Base-by-base conservation (phyloP, 192 early-diverging fungal species). In the Entrophospora sp. region DNA sequence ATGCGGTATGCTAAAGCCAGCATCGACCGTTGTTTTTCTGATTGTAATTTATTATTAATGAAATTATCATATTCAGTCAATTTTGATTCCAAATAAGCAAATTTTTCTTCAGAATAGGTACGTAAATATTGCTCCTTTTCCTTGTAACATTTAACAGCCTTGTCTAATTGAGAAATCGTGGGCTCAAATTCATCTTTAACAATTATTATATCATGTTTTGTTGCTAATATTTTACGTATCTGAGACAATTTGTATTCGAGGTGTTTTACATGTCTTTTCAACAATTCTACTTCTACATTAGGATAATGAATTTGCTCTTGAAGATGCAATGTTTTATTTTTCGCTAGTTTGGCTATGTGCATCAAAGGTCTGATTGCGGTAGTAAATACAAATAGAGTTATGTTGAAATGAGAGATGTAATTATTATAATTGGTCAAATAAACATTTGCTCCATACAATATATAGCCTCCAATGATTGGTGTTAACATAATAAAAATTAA, bases 381-480 rank as follows among this genome's bases (percentile, higher is more conserved):
- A 10, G 80, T 80, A 60, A 84, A 68, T 36, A 82, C 77, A 61
- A 84, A 84, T 13, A 84, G 73, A 28, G 71, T 63, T 44, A 84
- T 77, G 58, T 84, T 84, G 62, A 81, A 77, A 34, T 75, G 70
- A 7, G 74, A 77, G 22, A 84, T 75, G 32, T 84, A 84, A 38
- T 74, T 62, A 25, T 84, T 79, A 52, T 79, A 77, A 13, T 77
- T 71, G 8, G 73, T 78, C 37, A 84, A 72, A 55, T 79, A 80
- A 6, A 69, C 59, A 55, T 78, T 77, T 53, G 74, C 79, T 37
- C 78, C 82, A 22, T 77, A 77, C 12, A 84, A 64, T 3, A 74
- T 73, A 40, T 80, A 80, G 34, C 83, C 83, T 20, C 79, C 83
- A 28, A 84, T 51, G 18, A 77, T 74, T 8, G 83, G 83, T 2